Conservation (phyloP, 768 basidiomycete genomes). For the Macrolepiota albuminosa region DNA sequence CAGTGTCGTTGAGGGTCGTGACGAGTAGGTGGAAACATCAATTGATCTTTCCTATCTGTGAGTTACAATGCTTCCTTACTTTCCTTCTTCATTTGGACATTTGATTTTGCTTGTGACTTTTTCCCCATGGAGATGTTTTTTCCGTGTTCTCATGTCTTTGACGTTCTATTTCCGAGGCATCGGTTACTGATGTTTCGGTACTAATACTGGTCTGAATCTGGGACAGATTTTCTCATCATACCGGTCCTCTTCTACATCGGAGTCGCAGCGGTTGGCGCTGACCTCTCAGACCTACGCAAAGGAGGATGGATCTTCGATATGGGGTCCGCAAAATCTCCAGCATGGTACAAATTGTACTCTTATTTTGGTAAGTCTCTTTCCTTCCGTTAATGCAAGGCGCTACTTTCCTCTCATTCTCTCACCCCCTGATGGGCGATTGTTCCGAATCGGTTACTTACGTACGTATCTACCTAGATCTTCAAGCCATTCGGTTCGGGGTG, state of each 20-base stretch:
- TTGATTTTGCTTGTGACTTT: background rate
- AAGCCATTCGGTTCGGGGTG: constrained; percentile 55
- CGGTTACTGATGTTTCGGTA: background rate
- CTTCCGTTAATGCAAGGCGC: background rate
- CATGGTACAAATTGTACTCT: constrained; percentile 85
- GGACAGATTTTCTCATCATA: constrained; percentile 72
- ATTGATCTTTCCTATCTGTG: constrained; percentile 85
- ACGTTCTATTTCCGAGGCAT: background rate
- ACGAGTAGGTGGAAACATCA: constrained; percentile 83
- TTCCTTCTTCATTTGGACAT: background rate
- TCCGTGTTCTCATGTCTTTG: background rate
- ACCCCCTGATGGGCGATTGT: background rate
- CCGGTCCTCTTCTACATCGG: constrained; percentile 82
- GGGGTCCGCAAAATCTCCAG: constrained; percentile 29
- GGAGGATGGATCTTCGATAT: constrained; percentile 88
- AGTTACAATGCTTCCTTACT: constrained; percentile 21
- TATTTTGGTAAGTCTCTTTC: constrained; percentile 51
- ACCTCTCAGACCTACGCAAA: constrained; percentile 54
- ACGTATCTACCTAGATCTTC: constrained; percentile 44
- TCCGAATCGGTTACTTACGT: background rate
- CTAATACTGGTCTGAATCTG: background rate
- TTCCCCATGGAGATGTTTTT: background rate
- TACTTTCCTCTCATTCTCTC: background rate
- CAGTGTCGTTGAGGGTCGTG: constrained; percentile 72
- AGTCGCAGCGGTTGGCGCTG: constrained; percentile 57